Percentiles rank a stretch among this genome's conserved stretches.
These are phyloP conservation scores for Tulasnella sp. DNA, from an alignment of 768 basidiomycete genomes.

Conservation along the genomic window DNA sequence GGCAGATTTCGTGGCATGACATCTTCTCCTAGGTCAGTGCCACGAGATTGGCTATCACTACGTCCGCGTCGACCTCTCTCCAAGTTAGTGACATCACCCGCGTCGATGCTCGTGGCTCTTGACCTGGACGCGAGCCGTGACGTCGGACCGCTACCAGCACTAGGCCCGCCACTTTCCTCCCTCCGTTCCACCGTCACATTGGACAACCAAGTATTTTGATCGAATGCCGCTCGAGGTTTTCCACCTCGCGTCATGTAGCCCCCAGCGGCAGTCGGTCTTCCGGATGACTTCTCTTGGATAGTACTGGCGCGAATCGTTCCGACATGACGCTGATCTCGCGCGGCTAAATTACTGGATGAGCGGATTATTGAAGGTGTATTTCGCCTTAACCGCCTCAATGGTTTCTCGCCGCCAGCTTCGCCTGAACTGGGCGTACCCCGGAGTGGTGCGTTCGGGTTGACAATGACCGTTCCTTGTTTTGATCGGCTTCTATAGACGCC, in stretches of 20 bases:
- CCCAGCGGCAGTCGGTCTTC: slow-evolving; percentile 12
- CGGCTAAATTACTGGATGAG: too few species aligned
- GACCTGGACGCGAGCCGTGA: slow-evolving; percentile 14
- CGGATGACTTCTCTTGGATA: not conserved
- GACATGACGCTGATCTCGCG: too few species aligned
- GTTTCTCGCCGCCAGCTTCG: not conserved
- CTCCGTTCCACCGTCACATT: slow-evolving; percentile 51
- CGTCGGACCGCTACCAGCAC: slow-evolving; percentile 7
- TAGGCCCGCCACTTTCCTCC: slow-evolving; percentile 6
- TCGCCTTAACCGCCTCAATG: too few species aligned
- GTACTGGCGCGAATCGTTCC: too few species aligned
- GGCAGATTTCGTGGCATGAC: slow-evolving; percentile 45
- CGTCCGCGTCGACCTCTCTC: slow-evolving; percentile 37
- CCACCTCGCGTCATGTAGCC: slow-evolving; percentile 43
- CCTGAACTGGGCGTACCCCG: not conserved
- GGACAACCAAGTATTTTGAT: slow-evolving; percentile 60
- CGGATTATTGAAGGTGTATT: too few species aligned
- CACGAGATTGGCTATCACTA: slow-evolving; percentile 17
- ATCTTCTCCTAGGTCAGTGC: slow-evolving; percentile 12
- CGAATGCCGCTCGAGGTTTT: slow-evolving; percentile 38
- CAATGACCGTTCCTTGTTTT: not conserved
- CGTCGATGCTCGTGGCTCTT: slow-evolving; percentile 5
- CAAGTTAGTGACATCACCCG: slow-evolving; percentile 16
- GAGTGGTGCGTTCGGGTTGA: not conserved
- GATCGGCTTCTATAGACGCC: not conserved